Evolutionary conservation across 2,329 filamentous ascomycete species (phyloP).

Genomic region (Monosporascus sp.): DNA sequence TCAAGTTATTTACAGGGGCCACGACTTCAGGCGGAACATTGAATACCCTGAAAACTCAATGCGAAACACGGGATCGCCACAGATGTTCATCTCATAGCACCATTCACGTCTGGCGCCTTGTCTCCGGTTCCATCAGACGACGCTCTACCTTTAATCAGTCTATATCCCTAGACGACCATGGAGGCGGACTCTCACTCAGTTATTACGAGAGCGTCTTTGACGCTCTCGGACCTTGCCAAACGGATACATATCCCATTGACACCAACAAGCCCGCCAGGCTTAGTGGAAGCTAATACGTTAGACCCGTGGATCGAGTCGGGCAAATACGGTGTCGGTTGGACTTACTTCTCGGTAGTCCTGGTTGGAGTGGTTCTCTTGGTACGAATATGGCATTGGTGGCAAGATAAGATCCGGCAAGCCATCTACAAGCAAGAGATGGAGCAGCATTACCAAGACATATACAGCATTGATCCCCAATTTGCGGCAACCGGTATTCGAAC

Average conservation of each 20-base stretch:
- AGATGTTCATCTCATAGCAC: background rate
- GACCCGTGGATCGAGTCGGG: slow-evolving; percentile 79
- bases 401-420: slow-evolving; percentile 86
- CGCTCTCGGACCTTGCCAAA: slow-evolving; percentile 38
- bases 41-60: no score
- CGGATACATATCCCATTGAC: slow-evolving; percentile 58
- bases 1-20: background rate
- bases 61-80: background rate
- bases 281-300: slow-evolving; percentile 56
- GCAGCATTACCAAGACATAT: slow-evolving; percentile 53
- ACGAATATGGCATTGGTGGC: slow-evolving; percentile 83
- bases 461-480: slow-evolving; percentile 46
- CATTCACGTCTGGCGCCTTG: slow-evolving; percentile 1
- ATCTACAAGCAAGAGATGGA: slow-evolving; percentile 79
- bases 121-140: background rate
- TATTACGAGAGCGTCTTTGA: slow-evolving; percentile 29
- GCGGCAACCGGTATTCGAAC: slow-evolving; percentile 42
- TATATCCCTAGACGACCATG: slow-evolving; percentile 29
- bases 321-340: slow-evolving; percentile 84
- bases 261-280: slow-evolving; percentile 53
- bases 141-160: background rate
- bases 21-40: background rate
- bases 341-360: slow-evolving; percentile 77
- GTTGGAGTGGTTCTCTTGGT: slow-evolving; percentile 62
- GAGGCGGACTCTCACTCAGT: slow-evolving; percentile 29